A percentile compares a stretch with the other conserved stretches of the same genome.
These are phyloP conservation scores for Narthecium ossifragum DNA, from an alignment of 106 monocot species.

Conservation along the genomic window DNA sequence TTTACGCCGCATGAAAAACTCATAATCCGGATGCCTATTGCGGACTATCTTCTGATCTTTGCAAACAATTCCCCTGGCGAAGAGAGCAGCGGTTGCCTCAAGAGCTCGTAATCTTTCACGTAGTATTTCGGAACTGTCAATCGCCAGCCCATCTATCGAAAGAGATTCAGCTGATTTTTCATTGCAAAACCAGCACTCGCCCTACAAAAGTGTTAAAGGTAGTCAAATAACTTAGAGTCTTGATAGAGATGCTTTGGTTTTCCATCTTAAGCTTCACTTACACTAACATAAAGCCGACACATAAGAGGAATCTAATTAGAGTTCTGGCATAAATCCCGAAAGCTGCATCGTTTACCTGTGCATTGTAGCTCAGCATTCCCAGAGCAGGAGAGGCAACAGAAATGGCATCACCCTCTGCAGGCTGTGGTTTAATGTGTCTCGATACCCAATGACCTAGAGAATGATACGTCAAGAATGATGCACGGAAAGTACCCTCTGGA, in stretches of 20 bases:
- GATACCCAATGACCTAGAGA: slow-evolving; percentile 20
- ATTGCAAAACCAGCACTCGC: slow-evolving; percentile 15
- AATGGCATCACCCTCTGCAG: slow-evolving; percentile 1
- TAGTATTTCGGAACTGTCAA: slow-evolving; percentile 8
- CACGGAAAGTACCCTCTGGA: slow-evolving; percentile 24
- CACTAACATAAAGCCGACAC: no score
- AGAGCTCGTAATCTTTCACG: slow-evolving; percentile 16
- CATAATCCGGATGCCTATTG: slow-evolving; percentile 21
- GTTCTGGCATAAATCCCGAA: no score
- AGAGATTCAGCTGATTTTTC: slow-evolving; percentile 6
- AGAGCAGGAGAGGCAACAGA: slow-evolving; percentile 15
- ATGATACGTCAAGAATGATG: slow-evolving; percentile 30
- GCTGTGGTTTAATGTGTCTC: background rate
- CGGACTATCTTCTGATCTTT: slow-evolving; percentile 1
- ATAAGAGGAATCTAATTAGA: no score
- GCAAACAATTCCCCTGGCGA: slow-evolving; percentile 12
- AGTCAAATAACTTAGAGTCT: no score
- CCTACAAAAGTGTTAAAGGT: slow-evolving; percentile 7
- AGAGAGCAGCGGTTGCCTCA: slow-evolving; percentile 23
- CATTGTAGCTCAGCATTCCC: slow-evolving; percentile 33
- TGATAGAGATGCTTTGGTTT: no score
- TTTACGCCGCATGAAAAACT: no score
- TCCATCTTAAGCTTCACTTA: no score
- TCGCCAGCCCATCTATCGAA: background rate
- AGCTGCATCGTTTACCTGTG: slow-evolving; percentile 16